Percentiles rank a stretch among this genome's conserved stretches.
Evolutionary conservation across 768 basidiomycete species (phyloP).

Genomic region (Tricholoma sp.): DNA sequence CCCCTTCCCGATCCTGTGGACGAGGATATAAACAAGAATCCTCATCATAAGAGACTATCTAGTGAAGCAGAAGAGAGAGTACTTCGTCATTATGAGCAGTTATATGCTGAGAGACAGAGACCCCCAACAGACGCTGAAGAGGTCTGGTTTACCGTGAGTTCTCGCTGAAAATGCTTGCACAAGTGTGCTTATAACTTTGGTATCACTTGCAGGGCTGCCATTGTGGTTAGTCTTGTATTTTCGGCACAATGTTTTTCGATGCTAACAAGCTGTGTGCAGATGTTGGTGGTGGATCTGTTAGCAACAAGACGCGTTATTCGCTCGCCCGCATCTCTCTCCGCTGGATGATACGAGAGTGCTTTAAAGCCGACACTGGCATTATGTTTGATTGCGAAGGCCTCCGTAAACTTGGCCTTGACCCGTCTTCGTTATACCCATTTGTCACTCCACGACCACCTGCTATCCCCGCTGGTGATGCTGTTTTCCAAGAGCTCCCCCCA

Average conservation of each 20-base stretch:
- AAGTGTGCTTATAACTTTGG: neutral
- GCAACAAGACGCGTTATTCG: constrained; percentile 33
- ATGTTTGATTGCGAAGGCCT: constrained; percentile 50
- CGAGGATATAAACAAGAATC: neutral
- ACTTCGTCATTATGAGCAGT: constrained; percentile 25
- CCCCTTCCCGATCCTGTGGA: neutral
- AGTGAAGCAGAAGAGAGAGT: constrained; percentile 15
- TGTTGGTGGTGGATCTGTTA: constrained; percentile 52
- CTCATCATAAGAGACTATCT: neutral
- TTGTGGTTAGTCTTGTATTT: constrained; percentile 24
- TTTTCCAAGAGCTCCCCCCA: neutral
- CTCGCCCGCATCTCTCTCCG: constrained; percentile 50
- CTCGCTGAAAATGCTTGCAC: neutral
- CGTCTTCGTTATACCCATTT: constrained; percentile 29
- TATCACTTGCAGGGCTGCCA: constrained; percentile 34
- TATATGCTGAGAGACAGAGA: constrained; percentile 21
- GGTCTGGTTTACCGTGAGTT: constrained; percentile 60
- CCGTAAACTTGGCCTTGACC: constrained; percentile 38
- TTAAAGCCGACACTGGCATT: constrained; percentile 52
- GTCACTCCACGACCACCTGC: constrained; percentile 28
- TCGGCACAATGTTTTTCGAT: neutral
- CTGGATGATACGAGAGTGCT: constrained; percentile 71
- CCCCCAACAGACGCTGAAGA: constrained; percentile 43
- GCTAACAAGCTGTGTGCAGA: constrained; percentile 23
- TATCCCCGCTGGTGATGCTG: constrained; percentile 12